Base-by-base conservation (phyloP, 169 alveolate genomes). In the Toxoplasma gondii region DNA sequence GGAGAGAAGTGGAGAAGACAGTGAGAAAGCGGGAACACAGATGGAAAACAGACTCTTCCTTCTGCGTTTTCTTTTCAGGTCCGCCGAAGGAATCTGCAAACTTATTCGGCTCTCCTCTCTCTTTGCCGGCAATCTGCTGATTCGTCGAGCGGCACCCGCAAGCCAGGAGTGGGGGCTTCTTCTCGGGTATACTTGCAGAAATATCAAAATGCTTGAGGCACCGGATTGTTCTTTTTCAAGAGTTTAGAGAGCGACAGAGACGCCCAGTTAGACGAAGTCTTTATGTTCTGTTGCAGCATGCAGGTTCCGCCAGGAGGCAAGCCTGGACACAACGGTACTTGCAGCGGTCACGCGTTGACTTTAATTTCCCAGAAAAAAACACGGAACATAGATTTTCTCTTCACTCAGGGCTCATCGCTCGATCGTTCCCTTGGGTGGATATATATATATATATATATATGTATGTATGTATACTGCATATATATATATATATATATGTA, bases 41-140 rank as follows among this genome's bases (percentile, higher is more conserved):
- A 31, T 5, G 82, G 82, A 34, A 69, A 69, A 17, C 4, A 2
- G 34, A 7, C 16, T 34, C 17, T 34, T 69, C 17, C 17, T 31
- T 80, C 43, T 19, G n/a, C 38, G 7, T 17, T 83, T 31, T 83
- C 5, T 31, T 82, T 36, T n/a, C 92, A 93, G 88, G 95, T 93
- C 88, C 44, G 92, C 17, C 93, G 88, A 54, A 43, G 92, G n/a
- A 93, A 88, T 83, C 70, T 93, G 80, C 94, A 92, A n/a, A 93
- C 92, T 81, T 93, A 93, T 67, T 44, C 95, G 19, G 78, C 93
- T 31, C 95, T 93, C 10, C 94, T 93, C 19, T 82, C 94, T 0
- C 53, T 93, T 1, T 93, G 95, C 49, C 53, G 58, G 1, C 41
- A 41, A 29, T 39, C 41, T 27, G 67, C 67, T 38, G 90, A 83